Evolutionary conservation across 768 basidiomycete species (phyloP), one percentile per base, ranked within the genome.

Genomic region (Pleurotus ostreatus): DNA sequence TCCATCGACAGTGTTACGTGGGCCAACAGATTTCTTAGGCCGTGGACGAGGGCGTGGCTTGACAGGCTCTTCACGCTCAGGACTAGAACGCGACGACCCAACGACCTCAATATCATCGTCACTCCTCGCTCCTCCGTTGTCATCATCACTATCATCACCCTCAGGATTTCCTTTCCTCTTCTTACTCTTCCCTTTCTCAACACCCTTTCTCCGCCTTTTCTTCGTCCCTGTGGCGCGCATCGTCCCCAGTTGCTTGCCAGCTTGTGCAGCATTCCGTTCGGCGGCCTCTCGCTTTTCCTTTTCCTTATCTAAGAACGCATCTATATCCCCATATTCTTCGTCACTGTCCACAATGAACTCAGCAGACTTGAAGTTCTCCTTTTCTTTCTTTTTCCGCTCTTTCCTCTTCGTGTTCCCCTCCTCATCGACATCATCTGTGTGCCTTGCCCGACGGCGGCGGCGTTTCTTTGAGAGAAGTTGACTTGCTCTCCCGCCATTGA

Each of bases 321-420:
- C 86, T 69, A 93, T 87, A 65, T 89, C 86, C 13, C 81, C 89
- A 56, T 83, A 83, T 68, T 92, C 91, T 55, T 77, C 86, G 63
- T 97, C 94, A 59, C 90, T 92, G 71, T 97, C 94, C 65, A 89
- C 85, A 67, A 96, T 94, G 67, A 95, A 91, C 68, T 92, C 88
- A 8, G 92, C 92, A 5, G 88, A 91, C 69, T 93, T 94, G 77
- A 90, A 94, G 57, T 75, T 59, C 56, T 74, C 71, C 60, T 76
- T 75, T 58, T 79, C 75, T 59, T 88, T 89, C 55, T 72, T 75
- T 72, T 85, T 80, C 66, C 82, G 81, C 66, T 89, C 88, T 66
- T 82, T 85, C 62, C 74, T 76, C 68, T 80, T 84, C 68, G 77
- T 83, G 56, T 68, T 66, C 65, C 63, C 71, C 61, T 73, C 68